phyloP scores from a whole-genome alignment of 805 yeast genomes.

The Wickerhamomyces bisporus region DNA sequence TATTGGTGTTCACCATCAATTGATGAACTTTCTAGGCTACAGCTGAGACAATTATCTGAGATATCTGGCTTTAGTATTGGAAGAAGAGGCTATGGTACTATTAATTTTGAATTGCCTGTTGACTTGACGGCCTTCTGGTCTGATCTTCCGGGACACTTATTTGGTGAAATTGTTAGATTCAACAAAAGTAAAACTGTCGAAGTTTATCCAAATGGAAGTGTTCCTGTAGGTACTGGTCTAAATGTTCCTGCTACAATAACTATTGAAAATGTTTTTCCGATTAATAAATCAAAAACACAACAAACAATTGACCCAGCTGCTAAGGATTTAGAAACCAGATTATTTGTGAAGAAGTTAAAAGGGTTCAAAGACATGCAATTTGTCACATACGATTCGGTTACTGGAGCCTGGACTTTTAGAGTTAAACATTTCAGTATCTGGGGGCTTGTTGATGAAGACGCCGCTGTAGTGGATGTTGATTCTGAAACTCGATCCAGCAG shows the following conservation, averaged over 20 bases:
- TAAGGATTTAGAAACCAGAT: slow-evolving; percentile 36
- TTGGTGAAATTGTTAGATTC: slow-evolving; percentile 42
- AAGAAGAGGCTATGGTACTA: slow-evolving; percentile 61
- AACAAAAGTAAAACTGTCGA: slow-evolving; percentile 45
- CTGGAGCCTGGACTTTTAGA: slow-evolving; percentile 71
- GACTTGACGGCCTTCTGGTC: slow-evolving; percentile 52
- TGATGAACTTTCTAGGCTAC: slow-evolving; percentile 37
- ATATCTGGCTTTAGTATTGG: slow-evolving; percentile 67
- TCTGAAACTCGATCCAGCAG: slow-evolving; percentile 16
- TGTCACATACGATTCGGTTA: slow-evolving; percentile 70
- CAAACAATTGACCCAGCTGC: slow-evolving; percentile 22
- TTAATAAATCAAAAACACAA: slow-evolving; percentile 19
- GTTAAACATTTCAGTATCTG: slow-evolving; percentile 93
- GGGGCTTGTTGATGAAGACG: slow-evolving; percentile 76
- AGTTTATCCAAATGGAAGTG: slow-evolving; percentile 64
- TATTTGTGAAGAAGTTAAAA: slow-evolving; percentile 46
- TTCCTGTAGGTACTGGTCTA: slow-evolving; percentile 61
- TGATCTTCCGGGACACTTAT: slow-evolving; percentile 28
- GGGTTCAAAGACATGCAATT: slow-evolving; percentile 67
- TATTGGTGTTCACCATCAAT: slow-evolving; percentile 75
- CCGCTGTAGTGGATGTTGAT: slow-evolving; percentile 49
- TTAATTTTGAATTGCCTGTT: slow-evolving; percentile 63
- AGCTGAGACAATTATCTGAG: slow-evolving; percentile 43
- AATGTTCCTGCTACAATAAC: slow-evolving; percentile 76
- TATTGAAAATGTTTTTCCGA: slow-evolving; percentile 55